Conservation (phyloP, 2,329 filamentous ascomycete species). For the Hysterium pulicare region DNA sequence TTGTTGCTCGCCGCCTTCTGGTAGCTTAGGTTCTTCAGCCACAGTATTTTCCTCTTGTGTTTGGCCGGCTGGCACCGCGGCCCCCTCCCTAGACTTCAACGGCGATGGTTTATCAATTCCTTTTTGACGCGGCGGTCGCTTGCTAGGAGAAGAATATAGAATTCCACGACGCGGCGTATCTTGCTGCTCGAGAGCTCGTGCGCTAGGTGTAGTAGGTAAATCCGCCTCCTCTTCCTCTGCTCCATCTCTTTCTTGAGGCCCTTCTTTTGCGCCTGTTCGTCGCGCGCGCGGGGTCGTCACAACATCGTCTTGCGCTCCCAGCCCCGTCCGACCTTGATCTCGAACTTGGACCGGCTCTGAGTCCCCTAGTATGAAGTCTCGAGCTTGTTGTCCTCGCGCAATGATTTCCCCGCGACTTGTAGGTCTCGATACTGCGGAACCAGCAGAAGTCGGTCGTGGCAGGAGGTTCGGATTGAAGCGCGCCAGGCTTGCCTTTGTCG, state of each 20-base stretch:
- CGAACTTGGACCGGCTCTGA: background rate
- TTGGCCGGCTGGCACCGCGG: background rate
- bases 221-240: conserved; percentile 16
- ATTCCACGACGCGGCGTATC: conserved; percentile 22
- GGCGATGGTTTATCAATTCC: conserved; percentile 11
- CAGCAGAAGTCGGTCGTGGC: conserved; percentile 15
- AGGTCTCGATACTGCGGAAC: conserved; percentile 7
- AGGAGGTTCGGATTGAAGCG: conserved; percentile 36
- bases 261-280: conserved; percentile 2
- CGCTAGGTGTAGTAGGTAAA: conserved; percentile 20
- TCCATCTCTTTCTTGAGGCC: background rate
- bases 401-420: conserved; percentile 13
- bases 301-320: background rate
- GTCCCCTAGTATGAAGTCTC: conserved; percentile 17
- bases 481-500: conserved; percentile 39
- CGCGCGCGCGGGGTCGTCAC: conserved; percentile 11
- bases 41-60: background rate
- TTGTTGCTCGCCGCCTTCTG: conserved; percentile 3
- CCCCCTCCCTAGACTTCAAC: conserved; percentile 6
- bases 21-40: background rate
- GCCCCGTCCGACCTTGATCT: background rate
- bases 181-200: conserved; percentile 10
- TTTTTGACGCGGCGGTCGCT: conserved; percentile 20
- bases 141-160: conserved; percentile 31
- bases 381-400: conserved; percentile 19